Evolutionary conservation across 2,329 filamentous ascomycete genomes (phyloP).

Genomic region (Neoascochyta sp.): DNA sequence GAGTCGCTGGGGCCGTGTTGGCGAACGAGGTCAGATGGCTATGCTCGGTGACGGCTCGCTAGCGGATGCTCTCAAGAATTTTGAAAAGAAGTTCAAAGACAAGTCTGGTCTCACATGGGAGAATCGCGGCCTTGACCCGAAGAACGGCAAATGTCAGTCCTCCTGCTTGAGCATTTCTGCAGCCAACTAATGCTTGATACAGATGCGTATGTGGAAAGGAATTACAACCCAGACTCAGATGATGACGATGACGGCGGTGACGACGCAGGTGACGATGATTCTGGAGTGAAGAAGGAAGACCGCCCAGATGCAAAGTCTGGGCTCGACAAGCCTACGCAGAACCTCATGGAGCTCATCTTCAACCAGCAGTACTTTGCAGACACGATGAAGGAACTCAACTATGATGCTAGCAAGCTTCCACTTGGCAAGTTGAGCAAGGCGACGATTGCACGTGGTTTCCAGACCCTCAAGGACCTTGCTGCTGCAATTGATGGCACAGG

Average conservation of each 20-base stretch:
- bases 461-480: constrained; percentile 71
- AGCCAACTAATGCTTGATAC: background rate
- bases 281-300: constrained; percentile 24
- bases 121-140: constrained; percentile 53
- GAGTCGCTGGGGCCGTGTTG: constrained; percentile 79
- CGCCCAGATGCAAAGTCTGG: constrained; percentile 45
- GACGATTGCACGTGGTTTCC: constrained; percentile 71
- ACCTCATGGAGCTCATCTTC: constrained; percentile 78
- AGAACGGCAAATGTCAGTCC: constrained; percentile 53
- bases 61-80: constrained; percentile 42
- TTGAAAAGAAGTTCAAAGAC: constrained; percentile 56
- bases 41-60: constrained; percentile 41
- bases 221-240: constrained; percentile 66
- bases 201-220: constrained; percentile 73
- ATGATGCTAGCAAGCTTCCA: constrained; percentile 72
- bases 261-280: constrained; percentile 36
- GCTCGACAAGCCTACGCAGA: constrained; percentile 58
- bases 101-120: constrained; percentile 54
- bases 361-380: constrained; percentile 68
- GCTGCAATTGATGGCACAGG: constrained; percentile 60
- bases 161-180: too few species aligned
- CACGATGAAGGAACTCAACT: constrained; percentile 64
- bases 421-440: constrained; percentile 79
- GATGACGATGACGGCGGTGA: constrained; percentile 39
- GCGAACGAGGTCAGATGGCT: constrained; percentile 49